phyloP scores from a whole-genome alignment of 2,329 filamentous ascomycete species.

The Neonectria ditissima region DNA sequence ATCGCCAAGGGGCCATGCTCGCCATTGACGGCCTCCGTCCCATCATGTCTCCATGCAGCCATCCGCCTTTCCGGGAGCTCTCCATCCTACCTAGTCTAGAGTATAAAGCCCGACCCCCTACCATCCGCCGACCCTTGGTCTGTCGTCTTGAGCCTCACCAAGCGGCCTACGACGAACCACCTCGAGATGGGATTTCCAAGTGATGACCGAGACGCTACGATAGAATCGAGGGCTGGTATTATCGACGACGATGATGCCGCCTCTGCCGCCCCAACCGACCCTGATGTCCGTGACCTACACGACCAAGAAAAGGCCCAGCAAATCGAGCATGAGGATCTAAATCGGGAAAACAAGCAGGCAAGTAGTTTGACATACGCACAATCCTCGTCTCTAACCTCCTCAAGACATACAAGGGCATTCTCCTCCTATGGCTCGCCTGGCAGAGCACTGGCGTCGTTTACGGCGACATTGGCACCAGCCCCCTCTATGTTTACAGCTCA shows the following conservation, averaged over 20 bases:
- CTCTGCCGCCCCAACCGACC: conserved; percentile 39
- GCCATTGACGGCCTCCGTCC: conserved; percentile 36
- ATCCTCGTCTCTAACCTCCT: conserved; percentile 22
- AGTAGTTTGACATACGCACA: conserved; percentile 12
- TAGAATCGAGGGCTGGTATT: conserved; percentile 41
- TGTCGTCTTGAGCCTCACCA: conserved; percentile 37
- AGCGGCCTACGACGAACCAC: conserved; percentile 34
- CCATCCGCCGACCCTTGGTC: conserved; percentile 20
- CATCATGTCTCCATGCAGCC: conserved; percentile 27
- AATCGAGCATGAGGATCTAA: conserved; percentile 46
- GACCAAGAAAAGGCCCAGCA: conserved; percentile 47
- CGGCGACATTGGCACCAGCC: conserved; percentile 74
- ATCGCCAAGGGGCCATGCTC: conserved; percentile 37
- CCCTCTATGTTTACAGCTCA: conserved; percentile 79
- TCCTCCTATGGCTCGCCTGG: conserved; percentile 65
- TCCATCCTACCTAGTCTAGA: conserved; percentile 28
- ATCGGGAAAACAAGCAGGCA: conserved; percentile 46
- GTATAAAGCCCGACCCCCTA: conserved; percentile 41
- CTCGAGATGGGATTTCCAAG: conserved; percentile 41
- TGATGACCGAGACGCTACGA: conserved; percentile 42
- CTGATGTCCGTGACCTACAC: conserved; percentile 44
- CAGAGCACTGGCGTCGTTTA: conserved; percentile 76
- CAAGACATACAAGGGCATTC: conserved; percentile 44
- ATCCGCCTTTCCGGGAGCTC: conserved; percentile 16
- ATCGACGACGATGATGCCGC: conserved; percentile 40